A percentile compares a stretch with the other conserved stretches of the same genome.
These are phyloP conservation scores for Bondarzewia mesenterica DNA, from an alignment of 1,284 basidiomycete species.

Conservation along the genomic window DNA sequence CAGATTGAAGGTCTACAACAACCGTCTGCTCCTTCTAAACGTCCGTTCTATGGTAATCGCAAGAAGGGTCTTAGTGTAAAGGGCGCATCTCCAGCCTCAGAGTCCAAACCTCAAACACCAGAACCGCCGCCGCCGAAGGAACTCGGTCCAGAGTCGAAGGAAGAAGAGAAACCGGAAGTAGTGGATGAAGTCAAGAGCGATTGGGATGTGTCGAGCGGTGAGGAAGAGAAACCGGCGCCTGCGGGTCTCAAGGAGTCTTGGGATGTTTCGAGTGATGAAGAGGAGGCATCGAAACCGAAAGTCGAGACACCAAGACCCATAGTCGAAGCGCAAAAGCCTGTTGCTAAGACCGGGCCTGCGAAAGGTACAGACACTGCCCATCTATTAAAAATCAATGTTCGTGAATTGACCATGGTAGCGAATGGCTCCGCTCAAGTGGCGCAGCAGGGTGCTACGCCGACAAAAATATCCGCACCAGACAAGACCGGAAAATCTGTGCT, in stretches of 20 bases:
- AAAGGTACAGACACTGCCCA: conserved; percentile 9
- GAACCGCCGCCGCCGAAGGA: conserved; percentile 23
- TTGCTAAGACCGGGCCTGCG: conserved; percentile 22
- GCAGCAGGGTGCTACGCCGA: too few species aligned
- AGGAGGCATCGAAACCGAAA: conserved; percentile 21
- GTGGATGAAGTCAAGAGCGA: conserved; percentile 59
- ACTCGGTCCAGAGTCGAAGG: conserved; percentile 15
- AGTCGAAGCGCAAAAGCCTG: too few species aligned
- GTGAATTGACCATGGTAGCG: conserved; percentile 17
- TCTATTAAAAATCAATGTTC: background rate
- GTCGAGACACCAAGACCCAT: background rate
- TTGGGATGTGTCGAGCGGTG: conserved; percentile 74
- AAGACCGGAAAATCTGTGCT: too few species aligned
- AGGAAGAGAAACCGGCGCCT: conserved; percentile 26
- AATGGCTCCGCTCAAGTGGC: too few species aligned
- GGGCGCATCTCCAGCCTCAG: conserved; percentile 37
- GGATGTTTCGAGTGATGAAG: conserved; percentile 76
- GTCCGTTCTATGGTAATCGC: conserved; percentile 74
- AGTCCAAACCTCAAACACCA: conserved; percentile 27
- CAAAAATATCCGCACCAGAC: conserved; percentile 15
- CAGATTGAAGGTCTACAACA: conserved; percentile 83
- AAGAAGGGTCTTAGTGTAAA: conserved; percentile 41
- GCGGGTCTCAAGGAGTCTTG: conserved; percentile 69
- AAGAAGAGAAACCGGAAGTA: conserved; percentile 13
- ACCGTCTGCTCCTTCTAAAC: conserved; percentile 42